Evolutionary conservation across 2,329 filamentous ascomycete species (phyloP), one percentile per base, ranked within the genome.

Genomic region (Magnaporthiopsis incrustans): DNA sequence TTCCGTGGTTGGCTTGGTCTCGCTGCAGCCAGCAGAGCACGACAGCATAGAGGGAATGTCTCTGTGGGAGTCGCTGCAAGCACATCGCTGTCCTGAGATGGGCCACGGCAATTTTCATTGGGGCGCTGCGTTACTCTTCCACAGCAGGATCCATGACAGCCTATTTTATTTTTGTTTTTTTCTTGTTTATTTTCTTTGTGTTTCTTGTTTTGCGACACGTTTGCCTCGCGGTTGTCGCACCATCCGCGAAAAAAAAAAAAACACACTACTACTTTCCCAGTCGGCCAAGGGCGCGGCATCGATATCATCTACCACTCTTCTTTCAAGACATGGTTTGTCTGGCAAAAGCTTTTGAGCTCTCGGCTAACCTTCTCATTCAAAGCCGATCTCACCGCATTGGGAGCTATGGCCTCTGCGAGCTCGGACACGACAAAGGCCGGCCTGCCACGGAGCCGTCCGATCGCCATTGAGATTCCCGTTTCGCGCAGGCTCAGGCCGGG

Each of bases 381-480:
- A 50, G 38, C 15, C 15, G 38, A 50, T 18, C 38, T 50, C 38
- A 18, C 38, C 38, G 38, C 38, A 22, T 50, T 14, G 27, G 33
- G 27, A 61, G 59, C 27, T 50, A 30, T 60, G 59, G n/a, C 38
- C 11, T 10, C 22, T 12, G 18, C 35, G 18, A 10, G 8, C n/a
- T 50, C 59, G 53, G 59, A 61, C n/a, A 27, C 27, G 35, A 61
- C 22, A 14, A 62, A 62, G 6, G 44, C 27, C 8, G 60, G 53
- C 25, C 15, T 69, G 69, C 67, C 68, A 68, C 65, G 71, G 69
- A 81, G 77, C 69, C 75, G 75, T 56, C 84, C 85, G 61, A 85
- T 86, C 68, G 75, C 80, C 57, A 86, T 85, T 65, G 79, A 83
- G 66, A 68, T 82, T 4, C 81, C 82, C 30, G 69, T 75, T 32